phyloP scores from a whole-genome alignment of 129 eudicot genomes.

The Flaveria trinervia region DNA sequence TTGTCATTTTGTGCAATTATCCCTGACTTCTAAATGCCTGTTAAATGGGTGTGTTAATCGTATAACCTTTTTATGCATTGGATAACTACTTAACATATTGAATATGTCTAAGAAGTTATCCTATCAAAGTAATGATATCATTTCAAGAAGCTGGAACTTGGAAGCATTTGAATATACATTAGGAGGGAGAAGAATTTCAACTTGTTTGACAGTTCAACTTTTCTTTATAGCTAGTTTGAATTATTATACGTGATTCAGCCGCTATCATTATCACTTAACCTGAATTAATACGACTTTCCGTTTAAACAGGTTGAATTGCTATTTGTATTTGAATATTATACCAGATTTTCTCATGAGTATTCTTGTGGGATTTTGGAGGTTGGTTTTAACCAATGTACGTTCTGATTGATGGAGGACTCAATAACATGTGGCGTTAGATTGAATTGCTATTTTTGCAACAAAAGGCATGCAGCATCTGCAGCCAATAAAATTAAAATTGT shows the following conservation, averaged over 20 bases:
- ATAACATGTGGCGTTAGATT: not conserved
- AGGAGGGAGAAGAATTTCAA: too few species aligned
- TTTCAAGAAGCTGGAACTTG: not conserved
- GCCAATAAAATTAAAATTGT: not conserved
- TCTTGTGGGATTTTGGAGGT: constrained; percentile 12
- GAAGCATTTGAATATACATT: not conserved
- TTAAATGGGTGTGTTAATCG: too few species aligned
- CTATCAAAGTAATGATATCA: not conserved
- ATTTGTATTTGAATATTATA: not conserved
- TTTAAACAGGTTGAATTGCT: not conserved
- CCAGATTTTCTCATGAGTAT: not conserved
- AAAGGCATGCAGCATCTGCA: constrained; percentile 2
- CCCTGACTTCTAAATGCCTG: too few species aligned
- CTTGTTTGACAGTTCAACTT: not conserved
- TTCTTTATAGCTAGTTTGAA: too few species aligned
- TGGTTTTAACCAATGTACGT: not conserved
- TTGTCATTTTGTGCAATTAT: too few species aligned
- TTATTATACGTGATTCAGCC: not conserved
- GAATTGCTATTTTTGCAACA: constrained; percentile 3
- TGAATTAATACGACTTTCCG: not conserved
- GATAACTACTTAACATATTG: too few species aligned
- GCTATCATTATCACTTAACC: too few species aligned
- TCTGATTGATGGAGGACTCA: constrained; percentile 3
- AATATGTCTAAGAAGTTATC: not conserved
- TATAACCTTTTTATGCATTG: too few species aligned